Conservation (phyloP, 495 filamentous ascomycete species). For the Penicillium cosmopolitanum region DNA sequence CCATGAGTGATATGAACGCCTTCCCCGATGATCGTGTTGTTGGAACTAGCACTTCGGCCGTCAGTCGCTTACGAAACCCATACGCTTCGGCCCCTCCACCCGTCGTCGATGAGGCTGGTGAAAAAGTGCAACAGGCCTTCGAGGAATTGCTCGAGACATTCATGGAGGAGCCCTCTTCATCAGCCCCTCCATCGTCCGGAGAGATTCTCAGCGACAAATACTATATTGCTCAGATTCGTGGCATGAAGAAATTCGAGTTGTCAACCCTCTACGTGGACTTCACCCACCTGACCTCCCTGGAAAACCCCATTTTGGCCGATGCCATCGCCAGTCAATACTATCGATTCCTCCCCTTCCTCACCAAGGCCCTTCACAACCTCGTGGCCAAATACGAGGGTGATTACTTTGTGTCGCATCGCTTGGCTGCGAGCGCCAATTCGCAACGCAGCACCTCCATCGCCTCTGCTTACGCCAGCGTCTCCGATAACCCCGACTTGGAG, state of each 20-base stretch:
- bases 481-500: conserved; percentile 53
- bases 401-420: conserved; percentile 89
- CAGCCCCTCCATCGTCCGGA: conserved; percentile 74
- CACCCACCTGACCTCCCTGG: conserved; percentile 74
- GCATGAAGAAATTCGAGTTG: conserved; percentile 80
- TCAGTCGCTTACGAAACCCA: conserved; percentile 61
- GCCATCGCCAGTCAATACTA: conserved; percentile 92
- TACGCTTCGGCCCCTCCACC: conserved; percentile 70
- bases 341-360: conserved; percentile 91
- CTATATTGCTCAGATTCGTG: conserved; percentile 95
- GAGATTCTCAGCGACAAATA: conserved; percentile 83
- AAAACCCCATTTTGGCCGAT: conserved; percentile 74
- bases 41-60: conserved; percentile 54
- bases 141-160: conserved; percentile 88
- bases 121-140: conserved; percentile 83
- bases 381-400: conserved; percentile 92
- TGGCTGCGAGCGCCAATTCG: conserved; percentile 64
- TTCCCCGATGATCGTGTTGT: conserved; percentile 67
- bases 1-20: conserved; percentile 55
- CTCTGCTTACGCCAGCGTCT: conserved; percentile 67
- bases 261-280: conserved; percentile 98
- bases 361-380: conserved; percentile 85
- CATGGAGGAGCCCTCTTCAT: conserved; percentile 73
- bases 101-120: conserved; percentile 85
- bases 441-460: conserved; percentile 69